Conservation (phyloP, 2,329 filamentous ascomycete species). For the Cladorrhinum sp. region DNA sequence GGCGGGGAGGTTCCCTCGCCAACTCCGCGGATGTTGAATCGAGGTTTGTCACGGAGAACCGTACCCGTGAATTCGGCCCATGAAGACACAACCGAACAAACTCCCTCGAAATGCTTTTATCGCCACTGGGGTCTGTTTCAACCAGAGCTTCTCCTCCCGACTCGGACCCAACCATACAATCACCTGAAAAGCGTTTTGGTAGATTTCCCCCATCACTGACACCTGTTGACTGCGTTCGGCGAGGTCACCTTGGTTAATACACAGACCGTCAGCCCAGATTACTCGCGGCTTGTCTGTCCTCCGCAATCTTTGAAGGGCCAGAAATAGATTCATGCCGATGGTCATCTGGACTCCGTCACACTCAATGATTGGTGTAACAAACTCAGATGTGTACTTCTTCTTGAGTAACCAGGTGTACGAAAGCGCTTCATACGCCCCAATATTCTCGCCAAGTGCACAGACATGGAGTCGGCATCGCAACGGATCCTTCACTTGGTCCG, state of each 20-base stretch:
- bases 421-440: neutral
- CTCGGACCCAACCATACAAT: constrained; percentile 2
- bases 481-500: neutral
- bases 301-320: neutral
- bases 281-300: neutral
- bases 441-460: neutral
- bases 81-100: constrained; percentile 1
- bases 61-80: neutral
- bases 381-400: neutral
- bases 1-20: neutral
- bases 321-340: neutral
- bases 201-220: constrained; percentile 5
- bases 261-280: neutral
- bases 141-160: neutral
- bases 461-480: neutral
- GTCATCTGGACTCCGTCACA: neutral
- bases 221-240: constrained; percentile 5
- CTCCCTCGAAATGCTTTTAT: neutral
- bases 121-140: neutral
- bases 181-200: constrained; percentile 2
- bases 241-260: constrained; percentile 5
- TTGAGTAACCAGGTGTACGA: neutral
- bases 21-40: neutral
- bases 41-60: neutral
- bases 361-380: neutral